Conservation (phyloP, 495 filamentous ascomycete genomes). For the Penicillium bialowiezense region DNA sequence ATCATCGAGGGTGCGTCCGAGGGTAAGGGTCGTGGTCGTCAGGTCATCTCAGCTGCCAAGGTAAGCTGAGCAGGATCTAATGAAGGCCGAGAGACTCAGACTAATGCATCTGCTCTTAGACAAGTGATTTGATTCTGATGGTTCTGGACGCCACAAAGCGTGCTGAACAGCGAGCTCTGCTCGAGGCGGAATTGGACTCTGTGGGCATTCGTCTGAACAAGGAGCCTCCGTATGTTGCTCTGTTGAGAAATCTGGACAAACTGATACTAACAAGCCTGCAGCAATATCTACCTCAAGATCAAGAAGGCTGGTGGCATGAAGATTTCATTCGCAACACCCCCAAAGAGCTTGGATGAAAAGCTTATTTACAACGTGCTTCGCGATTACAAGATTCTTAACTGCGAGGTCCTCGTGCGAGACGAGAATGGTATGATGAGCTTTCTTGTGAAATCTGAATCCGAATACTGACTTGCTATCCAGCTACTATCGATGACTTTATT, state of each 20-base stretch:
- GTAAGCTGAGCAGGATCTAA: constrained; percentile 19
- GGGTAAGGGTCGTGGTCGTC: constrained; percentile 92
- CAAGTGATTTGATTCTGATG: constrained; percentile 96
- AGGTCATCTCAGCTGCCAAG: constrained; percentile 98
- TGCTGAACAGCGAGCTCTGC: constrained; percentile 84
- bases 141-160: constrained; percentile 95
- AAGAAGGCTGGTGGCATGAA: constrained; percentile 99
- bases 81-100: too few species aligned
- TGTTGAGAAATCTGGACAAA: neutral
- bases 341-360: constrained; percentile 91
- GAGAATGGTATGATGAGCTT: constrained; percentile 61
- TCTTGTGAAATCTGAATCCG: neutral
- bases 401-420: constrained; percentile 91
- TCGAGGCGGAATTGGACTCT: constrained; percentile 93
- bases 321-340: constrained; percentile 87
- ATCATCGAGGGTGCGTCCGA: constrained; percentile 98
- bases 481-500: constrained; percentile 97
- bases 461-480: constrained; percentile 34
- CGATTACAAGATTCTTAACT: constrained; percentile 99
- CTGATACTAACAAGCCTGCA: constrained; percentile 31
- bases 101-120: constrained; percentile 45
- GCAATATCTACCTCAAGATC: constrained; percentile 96
- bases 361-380: constrained; percentile 94
- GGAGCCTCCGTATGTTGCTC: constrained; percentile 71
- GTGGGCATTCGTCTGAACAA: constrained; percentile 94